These are phyloP conservation scores for Cotoneaster glaucophyllus DNA, from an alignment of 306 rosid species.

Conservation along the genomic window DNA sequence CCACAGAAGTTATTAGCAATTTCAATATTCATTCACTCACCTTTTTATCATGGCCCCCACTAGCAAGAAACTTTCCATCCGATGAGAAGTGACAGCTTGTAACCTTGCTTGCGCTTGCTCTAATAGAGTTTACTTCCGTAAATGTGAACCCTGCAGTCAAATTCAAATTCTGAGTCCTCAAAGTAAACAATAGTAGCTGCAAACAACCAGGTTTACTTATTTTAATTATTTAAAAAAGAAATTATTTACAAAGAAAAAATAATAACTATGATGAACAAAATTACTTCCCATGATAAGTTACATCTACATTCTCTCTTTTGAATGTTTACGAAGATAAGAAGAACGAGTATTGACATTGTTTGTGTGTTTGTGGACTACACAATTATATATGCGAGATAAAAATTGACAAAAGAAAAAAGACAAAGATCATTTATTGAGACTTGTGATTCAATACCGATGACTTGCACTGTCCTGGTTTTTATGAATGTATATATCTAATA, in stretches of 20 bases:
- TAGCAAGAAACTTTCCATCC: slow-evolving; percentile 92
- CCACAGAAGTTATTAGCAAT: background rate
- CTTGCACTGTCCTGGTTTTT: background rate
- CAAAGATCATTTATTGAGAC: background rate
- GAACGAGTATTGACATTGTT: background rate
- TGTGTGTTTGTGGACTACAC: background rate
- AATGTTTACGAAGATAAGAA: background rate
- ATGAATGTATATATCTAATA: background rate
- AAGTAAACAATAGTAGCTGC: background rate
- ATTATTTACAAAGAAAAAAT: background rate
- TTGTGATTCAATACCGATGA: background rate
- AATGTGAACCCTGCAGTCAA: slow-evolving; percentile 70
- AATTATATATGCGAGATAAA: background rate
- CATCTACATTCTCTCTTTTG: background rate
- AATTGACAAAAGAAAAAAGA: background rate
- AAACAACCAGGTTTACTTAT: background rate
- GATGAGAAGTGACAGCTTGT: slow-evolving; percentile 92
- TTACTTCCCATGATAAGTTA: background rate
- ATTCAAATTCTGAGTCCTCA: slow-evolving; percentile 13
- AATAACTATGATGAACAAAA: background rate
- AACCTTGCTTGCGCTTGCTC: slow-evolving; percentile 83
- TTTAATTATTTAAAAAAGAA: background rate
- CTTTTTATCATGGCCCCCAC: slow-evolving; percentile 98
- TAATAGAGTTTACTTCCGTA: slow-evolving; percentile 54
- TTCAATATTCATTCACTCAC: slow-evolving; percentile 27